Conservation (phyloP, 1,284 basidiomycete species). For the Ustilago vetiveriae region DNA sequence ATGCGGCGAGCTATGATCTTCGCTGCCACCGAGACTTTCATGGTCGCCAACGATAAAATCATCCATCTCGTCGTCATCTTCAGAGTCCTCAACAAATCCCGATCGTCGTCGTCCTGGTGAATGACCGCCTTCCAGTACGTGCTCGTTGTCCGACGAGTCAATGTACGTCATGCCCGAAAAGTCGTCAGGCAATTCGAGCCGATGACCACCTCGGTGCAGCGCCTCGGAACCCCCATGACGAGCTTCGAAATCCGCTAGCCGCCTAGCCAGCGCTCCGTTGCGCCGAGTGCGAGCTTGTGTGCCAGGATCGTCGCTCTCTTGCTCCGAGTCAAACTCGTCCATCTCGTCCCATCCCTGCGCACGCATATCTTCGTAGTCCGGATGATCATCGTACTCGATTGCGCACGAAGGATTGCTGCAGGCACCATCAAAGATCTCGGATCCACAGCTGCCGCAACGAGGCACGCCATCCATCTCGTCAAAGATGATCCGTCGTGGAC, state of each 20-base stretch:
- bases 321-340: slow-evolving; percentile 16
- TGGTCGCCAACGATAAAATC: slow-evolving; percentile 35
- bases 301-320: slow-evolving; percentile 3
- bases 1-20: not conserved
- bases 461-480: slow-evolving; percentile 58
- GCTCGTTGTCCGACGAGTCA: slow-evolving; percentile 8
- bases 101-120: not conserved
- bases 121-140: not conserved
- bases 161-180: not conserved
- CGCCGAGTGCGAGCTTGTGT: not conserved
- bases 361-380: slow-evolving; percentile 25
- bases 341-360: slow-evolving; percentile 18
- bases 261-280: slow-evolving; percentile 6
- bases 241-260: slow-evolving; percentile 20
- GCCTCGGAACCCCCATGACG: slow-evolving; percentile 17
- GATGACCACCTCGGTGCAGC: slow-evolving; percentile 4
- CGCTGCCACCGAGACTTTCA: not conserved
- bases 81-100: not conserved
- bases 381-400: slow-evolving; percentile 43
- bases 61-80: slow-evolving; percentile 42
- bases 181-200: slow-evolving; percentile 11
- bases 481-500: slow-evolving; percentile 47
- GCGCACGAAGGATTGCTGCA: slow-evolving; percentile 56
- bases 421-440: slow-evolving; percentile 55
- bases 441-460: slow-evolving; percentile 57